These are phyloP conservation scores for Paragyromitra xinjiangensis DNA, from an alignment of 495 filamentous ascomycete genomes.

Conservation along the genomic window DNA sequence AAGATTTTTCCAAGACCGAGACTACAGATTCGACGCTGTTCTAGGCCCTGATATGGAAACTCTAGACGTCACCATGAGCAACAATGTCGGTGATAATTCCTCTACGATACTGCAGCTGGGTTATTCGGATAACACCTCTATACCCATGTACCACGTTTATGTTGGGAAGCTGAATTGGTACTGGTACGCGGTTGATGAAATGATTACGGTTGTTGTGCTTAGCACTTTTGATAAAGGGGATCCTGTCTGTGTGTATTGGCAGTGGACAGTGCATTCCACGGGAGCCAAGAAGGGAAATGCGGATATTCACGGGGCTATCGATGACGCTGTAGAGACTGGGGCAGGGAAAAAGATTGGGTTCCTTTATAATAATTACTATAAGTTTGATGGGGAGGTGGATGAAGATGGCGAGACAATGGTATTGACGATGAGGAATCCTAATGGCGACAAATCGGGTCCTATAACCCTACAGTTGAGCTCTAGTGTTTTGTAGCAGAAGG, in stretches of 20 bases:
- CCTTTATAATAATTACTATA: neutral
- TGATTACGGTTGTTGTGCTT: neutral
- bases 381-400: neutral
- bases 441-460: neutral
- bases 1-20: neutral
- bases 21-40: constrained; percentile 3
- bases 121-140: neutral
- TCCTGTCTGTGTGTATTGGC: neutral
- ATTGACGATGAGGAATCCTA: neutral
- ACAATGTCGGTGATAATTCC: neutral
- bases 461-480: constrained; percentile 1
- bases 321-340: neutral
- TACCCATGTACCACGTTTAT: neutral
- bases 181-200: neutral
- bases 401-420: neutral
- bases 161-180: neutral
- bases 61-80: neutral
- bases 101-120: neutral
- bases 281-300: neutral
- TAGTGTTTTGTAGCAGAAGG: neutral
- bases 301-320: neutral
- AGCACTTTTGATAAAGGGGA: neutral
- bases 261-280: neutral
- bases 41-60: neutral
- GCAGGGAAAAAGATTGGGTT: neutral